Base-by-base conservation (phyloP, 257 asterid species). In the Fraxinus americana region DNA sequence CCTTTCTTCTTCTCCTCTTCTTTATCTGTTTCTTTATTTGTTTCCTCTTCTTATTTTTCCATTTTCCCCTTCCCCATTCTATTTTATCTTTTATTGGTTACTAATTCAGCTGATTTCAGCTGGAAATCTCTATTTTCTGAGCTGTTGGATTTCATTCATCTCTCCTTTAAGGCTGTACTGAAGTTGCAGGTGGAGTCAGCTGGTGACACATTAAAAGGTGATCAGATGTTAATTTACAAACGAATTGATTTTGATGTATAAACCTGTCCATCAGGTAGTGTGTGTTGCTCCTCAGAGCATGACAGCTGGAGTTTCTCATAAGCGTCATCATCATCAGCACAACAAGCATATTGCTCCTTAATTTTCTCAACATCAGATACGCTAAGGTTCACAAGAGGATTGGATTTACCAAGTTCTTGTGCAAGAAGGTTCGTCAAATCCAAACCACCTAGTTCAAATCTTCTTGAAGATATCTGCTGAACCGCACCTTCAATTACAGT, bases 401-500 rank as follows among this genome's bases (percentile, higher is more conserved):
- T 90, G 76, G 97, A 91, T 83, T 91, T 88, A 4, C 85, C 78
- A 72, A 94, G 95, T 71, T 94, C 92, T 75, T 83, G 80, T 61
- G 89, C 87, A 63, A 94, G 85, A 67, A 94, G 86, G 74, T 85
- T 91, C 48, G 98, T 92, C 82, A 94, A 85, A 81, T 94, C 98
- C 88, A 87, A 75, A 70, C 99, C 98, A 76, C 97, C 99, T 4
- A 93, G 61, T 79, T 95, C 99, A 81, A 93, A 80, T 87, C 99
- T 90, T 88, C 98, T 87, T 21, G 98, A 95, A 67, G 99, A 96
- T 79, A 95, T 90, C 82, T 90, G 97, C 83, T 95, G 99, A 80
- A 95, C 98, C 11, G 97, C 99, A 77, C 99, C 99, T 82, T 95
- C 99, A 76, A 95, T 91, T 38, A 95, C 98, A 57, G 98, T 92